Percentiles rank a stretch among this genome's conserved stretches.
Conservation (phyloP, 1,284 basidiomycete genomes). For the Sparassis latifolia region DNA sequence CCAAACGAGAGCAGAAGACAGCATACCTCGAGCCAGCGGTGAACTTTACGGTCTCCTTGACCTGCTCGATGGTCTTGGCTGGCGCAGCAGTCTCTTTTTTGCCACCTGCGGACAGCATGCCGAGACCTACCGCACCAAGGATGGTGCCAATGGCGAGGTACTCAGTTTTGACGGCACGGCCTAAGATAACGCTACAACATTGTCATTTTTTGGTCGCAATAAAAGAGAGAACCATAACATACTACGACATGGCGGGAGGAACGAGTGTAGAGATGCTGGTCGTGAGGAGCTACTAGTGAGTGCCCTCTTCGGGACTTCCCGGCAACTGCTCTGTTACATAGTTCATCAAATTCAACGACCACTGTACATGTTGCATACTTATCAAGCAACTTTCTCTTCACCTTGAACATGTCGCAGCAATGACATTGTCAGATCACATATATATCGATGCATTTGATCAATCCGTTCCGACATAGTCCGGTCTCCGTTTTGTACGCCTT, state of each 20-base stretch:
- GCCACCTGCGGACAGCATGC: constrained; percentile 43
- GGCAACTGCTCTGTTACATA: not conserved
- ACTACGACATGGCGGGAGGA: constrained; percentile 36
- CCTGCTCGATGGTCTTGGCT: constrained; percentile 38
- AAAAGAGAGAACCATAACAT: constrained; percentile 7
- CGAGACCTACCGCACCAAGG: constrained; percentile 42
- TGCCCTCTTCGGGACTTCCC: not conserved
- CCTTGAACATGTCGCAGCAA: too few species aligned
- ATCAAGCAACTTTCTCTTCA: too few species aligned
- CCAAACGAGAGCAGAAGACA: not conserved
- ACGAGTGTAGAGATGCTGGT: constrained; percentile 2
- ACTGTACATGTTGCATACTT: too few species aligned
- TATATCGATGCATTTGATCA: too few species aligned
- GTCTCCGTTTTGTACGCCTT: too few species aligned
- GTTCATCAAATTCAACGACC: too few species aligned
- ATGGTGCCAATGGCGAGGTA: constrained; percentile 68
- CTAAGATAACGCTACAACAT: constrained; percentile 53
- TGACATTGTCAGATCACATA: too few species aligned
- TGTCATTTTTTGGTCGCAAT: not conserved
- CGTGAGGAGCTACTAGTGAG: too few species aligned
- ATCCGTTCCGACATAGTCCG: too few species aligned
- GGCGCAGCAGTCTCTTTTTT: constrained; percentile 37
- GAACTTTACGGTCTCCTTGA: constrained; percentile 55
- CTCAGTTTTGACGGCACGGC: constrained; percentile 71
- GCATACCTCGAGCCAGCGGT: constrained; percentile 61